Base-by-base conservation (phyloP, 371 early-diverging fungal species). In the Rhizopus stolonifer region DNA sequence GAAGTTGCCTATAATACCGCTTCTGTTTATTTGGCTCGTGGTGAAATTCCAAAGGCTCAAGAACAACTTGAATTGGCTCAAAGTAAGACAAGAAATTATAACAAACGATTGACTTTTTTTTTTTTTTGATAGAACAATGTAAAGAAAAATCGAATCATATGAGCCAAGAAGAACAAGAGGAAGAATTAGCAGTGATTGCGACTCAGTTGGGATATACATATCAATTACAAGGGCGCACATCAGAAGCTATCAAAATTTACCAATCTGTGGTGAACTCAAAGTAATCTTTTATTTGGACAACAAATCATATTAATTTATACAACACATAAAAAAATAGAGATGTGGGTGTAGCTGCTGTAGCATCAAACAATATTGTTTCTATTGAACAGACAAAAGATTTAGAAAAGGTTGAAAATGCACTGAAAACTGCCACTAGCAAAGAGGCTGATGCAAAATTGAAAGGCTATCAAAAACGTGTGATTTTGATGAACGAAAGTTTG, bases 141-240 rank as follows among this genome's bases (percentile, higher is more conserved):
- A 67, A 52, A 19, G 69, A 67, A 11, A 61, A 56, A 49, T 65
- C 68, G 13, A 54, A 53, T 11, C 67, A 58, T 19, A 64, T 68
- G 58, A 70, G 77, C 21, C 81, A 83, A 46, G 81, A 85, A 42
- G 87, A 87, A 47, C 83, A 86, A 23, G 84, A 87, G 43, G 75
- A 80, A 34, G 91, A 91, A 58, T 54, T 89, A 60, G 81, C 82
- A 13, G 77, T 84, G 7, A 82, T 91, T 48, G 64, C 75, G 4
- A 77, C 83, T 11, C 90, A 91, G 70, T 67, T 86, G n/a, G 89
- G 84, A 10, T 89, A 84, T 56, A 83, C 87, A 33, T 80, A 81
- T 57, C 91, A 91, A 60, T 46, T 82, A 18, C 76, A 82, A 54
- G 88, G 88, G 5, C 69, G 69, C 14, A 52, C 59, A 2, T 65